Evolutionary conservation across 2,329 filamentous ascomycete genomes (phyloP).

Genomic region (Aspergillus ruber): DNA sequence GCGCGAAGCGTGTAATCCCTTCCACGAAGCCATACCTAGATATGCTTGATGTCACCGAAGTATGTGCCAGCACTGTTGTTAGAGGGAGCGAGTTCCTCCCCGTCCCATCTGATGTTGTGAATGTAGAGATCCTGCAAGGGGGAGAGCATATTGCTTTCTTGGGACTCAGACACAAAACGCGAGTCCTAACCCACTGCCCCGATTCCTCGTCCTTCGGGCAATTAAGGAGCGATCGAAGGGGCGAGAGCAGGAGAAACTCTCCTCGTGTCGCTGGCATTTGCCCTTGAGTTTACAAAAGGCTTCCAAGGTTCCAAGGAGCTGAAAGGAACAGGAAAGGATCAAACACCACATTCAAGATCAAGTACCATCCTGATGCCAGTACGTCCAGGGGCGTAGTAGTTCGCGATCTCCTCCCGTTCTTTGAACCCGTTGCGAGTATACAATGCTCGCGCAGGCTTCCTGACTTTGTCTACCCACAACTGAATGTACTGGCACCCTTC

Average conservation of each 20-base stretch:
- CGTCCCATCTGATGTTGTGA: slow-evolving; percentile 22
- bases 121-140: slow-evolving; percentile 30
- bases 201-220: slow-evolving; percentile 13
- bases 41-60: slow-evolving; percentile 34
- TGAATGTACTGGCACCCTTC: slow-evolving; percentile 45
- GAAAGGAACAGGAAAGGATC: slow-evolving; percentile 13
- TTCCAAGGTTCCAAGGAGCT: slow-evolving; percentile 5
- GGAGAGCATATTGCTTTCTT: slow-evolving; percentile 9
- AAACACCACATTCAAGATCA: slow-evolving; percentile 23
- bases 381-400: slow-evolving; percentile 48
- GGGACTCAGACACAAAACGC: slow-evolving; percentile 15
- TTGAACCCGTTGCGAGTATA: slow-evolving; percentile 43
- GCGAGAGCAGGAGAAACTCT: slow-evolving; percentile 7
- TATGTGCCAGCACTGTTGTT: slow-evolving; percentile 14
- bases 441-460: slow-evolving; percentile 39
- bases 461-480: slow-evolving; percentile 47
- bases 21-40: slow-evolving; percentile 32
- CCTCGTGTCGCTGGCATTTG: not conserved
- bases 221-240: slow-evolving; percentile 14
- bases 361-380: slow-evolving; percentile 42
- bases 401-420: slow-evolving; percentile 39
- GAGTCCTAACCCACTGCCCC: slow-evolving; percentile 14
- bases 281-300: not conserved
- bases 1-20: slow-evolving; percentile 27
- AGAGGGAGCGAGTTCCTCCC: not conserved